Conservation (phyloP, 139 green algal genomes). For the Diplosphaera chodatii region DNA sequence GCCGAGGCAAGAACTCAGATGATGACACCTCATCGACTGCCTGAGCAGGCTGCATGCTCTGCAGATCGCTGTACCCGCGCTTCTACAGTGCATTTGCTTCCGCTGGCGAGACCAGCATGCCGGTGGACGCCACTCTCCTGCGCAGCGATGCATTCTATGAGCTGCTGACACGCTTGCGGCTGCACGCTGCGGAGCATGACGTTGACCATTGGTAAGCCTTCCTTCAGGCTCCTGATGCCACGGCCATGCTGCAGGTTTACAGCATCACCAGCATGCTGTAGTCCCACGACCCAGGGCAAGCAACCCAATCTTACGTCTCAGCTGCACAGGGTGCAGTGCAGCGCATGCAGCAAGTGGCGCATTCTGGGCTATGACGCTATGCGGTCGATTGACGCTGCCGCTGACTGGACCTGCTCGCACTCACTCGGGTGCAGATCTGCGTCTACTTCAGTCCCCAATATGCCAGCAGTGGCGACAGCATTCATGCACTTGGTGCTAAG, state of each 20-base stretch:
- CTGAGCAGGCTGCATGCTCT: background rate
- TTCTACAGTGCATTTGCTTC: slow-evolving; percentile 62
- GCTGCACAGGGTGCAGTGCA: slow-evolving; percentile 49
- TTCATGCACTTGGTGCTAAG: background rate
- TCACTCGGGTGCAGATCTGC: slow-evolving; percentile 28
- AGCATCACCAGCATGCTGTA: too few relatives aligned
- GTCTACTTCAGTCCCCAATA: background rate
- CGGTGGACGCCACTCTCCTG: slow-evolving; percentile 27
- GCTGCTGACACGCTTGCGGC: slow-evolving; percentile 46
- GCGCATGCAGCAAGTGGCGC: slow-evolving; percentile 50
- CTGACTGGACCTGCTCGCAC: slow-evolving; percentile 47
- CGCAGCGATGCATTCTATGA: slow-evolving; percentile 29
- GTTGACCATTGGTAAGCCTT: slow-evolving; percentile 54
- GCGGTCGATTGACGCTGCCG: slow-evolving; percentile 6
- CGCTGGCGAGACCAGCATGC: slow-evolving; percentile 65
- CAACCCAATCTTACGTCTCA: background rate
- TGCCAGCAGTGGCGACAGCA: background rate
- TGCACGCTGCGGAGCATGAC: slow-evolving; percentile 40
- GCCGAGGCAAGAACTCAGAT: too few relatives aligned
- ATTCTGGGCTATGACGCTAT: slow-evolving; percentile 42
- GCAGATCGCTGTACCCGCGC: slow-evolving; percentile 47
- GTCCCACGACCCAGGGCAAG: too few relatives aligned
- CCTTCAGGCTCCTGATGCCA: too few relatives aligned
- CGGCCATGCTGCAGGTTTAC: too few relatives aligned
- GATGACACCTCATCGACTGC: background rate